Percentiles rank a stretch among this genome's conserved stretches.
Conservation (phyloP, 2,329 filamentous ascomycete species). For the Cryphonectria parasitica region DNA sequence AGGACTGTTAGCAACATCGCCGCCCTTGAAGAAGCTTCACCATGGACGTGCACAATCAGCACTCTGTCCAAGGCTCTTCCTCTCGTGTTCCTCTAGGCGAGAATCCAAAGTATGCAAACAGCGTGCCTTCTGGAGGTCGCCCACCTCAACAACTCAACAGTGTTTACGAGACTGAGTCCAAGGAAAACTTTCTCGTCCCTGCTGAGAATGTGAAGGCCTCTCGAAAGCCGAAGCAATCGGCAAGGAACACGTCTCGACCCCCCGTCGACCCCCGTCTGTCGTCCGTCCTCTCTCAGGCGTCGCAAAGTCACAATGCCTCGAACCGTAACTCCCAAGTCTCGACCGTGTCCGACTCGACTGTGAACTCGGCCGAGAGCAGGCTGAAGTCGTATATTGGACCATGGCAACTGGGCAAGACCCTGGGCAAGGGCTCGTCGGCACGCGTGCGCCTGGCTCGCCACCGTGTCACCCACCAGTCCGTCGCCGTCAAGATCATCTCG, state of each 20-base stretch:
- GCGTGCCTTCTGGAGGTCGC: slow-evolving; percentile 13
- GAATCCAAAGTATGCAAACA: slow-evolving; percentile 24
- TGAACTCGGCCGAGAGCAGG: slow-evolving; percentile 36
- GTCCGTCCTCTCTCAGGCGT: slow-evolving; percentile 38
- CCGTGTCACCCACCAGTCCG: slow-evolving; percentile 74
- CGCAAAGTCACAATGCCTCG: slow-evolving; percentile 35
- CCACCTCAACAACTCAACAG: slow-evolving; percentile 7
- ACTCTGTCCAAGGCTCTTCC: slow-evolving; percentile 5
- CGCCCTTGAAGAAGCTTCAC: slow-evolving; percentile 6
- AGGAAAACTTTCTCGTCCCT: slow-evolving; percentile 25
- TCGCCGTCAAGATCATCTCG: slow-evolving; percentile 94
- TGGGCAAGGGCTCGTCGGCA: slow-evolving; percentile 89
- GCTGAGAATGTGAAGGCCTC: slow-evolving; percentile 10
- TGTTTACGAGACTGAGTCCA: slow-evolving; percentile 24
- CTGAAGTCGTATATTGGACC: slow-evolving; percentile 81
- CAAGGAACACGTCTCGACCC: slow-evolving; percentile 17
- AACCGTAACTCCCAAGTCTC: slow-evolving; percentile 46
- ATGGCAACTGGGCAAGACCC: slow-evolving; percentile 87
- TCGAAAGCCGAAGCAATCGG: slow-evolving; percentile 11
- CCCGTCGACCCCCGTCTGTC: slow-evolving; percentile 38
- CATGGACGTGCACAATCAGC: slow-evolving; percentile 27
- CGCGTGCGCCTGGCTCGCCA: slow-evolving; percentile 87
- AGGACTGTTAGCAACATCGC: not conserved
- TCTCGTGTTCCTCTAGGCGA: slow-evolving; percentile 24
- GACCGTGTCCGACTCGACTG: slow-evolving; percentile 41